phyloP scores from a whole-genome alignment of 2,329 filamentous ascomycete species.

The Stachybotrys elegans region DNA sequence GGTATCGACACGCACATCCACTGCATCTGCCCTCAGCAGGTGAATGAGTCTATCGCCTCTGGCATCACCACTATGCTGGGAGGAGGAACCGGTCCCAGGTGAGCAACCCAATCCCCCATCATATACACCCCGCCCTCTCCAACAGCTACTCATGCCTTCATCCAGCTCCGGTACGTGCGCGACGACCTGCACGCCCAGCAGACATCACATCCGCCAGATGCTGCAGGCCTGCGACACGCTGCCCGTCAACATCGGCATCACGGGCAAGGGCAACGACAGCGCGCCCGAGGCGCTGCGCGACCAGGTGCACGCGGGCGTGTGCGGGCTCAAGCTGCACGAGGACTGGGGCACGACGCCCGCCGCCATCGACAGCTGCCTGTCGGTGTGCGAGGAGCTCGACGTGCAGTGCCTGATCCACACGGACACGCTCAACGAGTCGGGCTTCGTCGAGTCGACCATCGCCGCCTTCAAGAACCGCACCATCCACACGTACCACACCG shows the following conservation, averaged over 20 bases:
- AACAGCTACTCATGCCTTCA: slow-evolving; percentile 8
- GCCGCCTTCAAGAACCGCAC: slow-evolving; percentile 79
- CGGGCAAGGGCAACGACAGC: slow-evolving; percentile 89
- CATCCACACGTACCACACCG: slow-evolving; percentile 96
- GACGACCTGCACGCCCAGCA: slow-evolving; percentile 88
- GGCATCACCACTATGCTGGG: slow-evolving; percentile 89
- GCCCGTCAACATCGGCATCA: slow-evolving; percentile 85
- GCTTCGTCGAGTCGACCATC: slow-evolving; percentile 92
- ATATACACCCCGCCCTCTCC: neutral
- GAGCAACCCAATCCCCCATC: neutral
- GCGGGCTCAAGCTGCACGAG: slow-evolving; percentile 90
- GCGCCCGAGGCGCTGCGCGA: slow-evolving; percentile 66
- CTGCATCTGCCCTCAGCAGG: slow-evolving; percentile 92
- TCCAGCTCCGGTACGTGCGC: slow-evolving; percentile 77
- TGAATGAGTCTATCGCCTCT: slow-evolving; percentile 73
- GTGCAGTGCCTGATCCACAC: slow-evolving; percentile 94
- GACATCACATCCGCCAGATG: slow-evolving; percentile 80
- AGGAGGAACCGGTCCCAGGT: slow-evolving; percentile 88
- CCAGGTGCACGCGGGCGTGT: slow-evolving; percentile 77
- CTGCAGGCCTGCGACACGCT: slow-evolving; percentile 78
- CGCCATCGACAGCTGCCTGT: slow-evolving; percentile 82
- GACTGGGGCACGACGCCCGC: slow-evolving; percentile 93
- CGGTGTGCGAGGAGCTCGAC: slow-evolving; percentile 84
- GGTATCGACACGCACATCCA: slow-evolving; percentile 90
- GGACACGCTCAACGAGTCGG: slow-evolving; percentile 92